Evolutionary conservation across 768 basidiomycete species (phyloP), one percentile per base, ranked within the genome.

Genomic region (Leucocoprinus sp.): DNA sequence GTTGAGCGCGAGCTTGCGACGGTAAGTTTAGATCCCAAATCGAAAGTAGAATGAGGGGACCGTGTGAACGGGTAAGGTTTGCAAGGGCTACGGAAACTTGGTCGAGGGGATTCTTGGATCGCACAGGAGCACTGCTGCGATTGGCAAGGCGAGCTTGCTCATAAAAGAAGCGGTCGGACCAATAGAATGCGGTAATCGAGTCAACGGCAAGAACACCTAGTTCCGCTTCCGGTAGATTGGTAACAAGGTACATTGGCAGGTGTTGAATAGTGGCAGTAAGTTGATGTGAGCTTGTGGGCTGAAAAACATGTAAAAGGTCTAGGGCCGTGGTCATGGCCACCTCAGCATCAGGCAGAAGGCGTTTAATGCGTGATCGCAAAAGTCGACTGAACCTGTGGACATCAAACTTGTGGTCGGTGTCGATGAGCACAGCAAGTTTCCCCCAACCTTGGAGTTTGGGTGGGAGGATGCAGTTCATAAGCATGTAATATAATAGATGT

Each of bases 131-230:
- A 44, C 46, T 36, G 17, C 45, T 27, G 47, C 43, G 29, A 26
- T 34, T 18, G 22, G 52, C 46, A 14, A 54, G 50, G 28, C 64
- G 71, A 42, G 67, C 50, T 52, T 78, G 77, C 60, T 89, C 86
- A 23, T 64, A 62, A 29, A 67, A 65, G 56, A 79, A 81, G 33
- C 82, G 76, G 58, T 92, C 88, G 2, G 71, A 50, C 89, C 90
- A 92, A 61, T 86, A 76, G 56, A 82, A 87, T 0, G 84, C 59
- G 57, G 81, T 82, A 48, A 88, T 60, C 11, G 87, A 88, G 61
- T 93, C 89, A 37, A 92, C 66, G 8, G 76, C 77, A 28, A 93
- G 61, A 43, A 88, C 54, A 5, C 78, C 80, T 8, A 91, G 69
- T 49, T 80, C 79, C 24, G 66, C 60, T 34, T 74, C 60, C 24